Evolutionary conservation across 2,329 filamentous ascomycete genomes (phyloP), one percentile per base, ranked within the genome.

Genomic region (Fusarium sp.): DNA sequence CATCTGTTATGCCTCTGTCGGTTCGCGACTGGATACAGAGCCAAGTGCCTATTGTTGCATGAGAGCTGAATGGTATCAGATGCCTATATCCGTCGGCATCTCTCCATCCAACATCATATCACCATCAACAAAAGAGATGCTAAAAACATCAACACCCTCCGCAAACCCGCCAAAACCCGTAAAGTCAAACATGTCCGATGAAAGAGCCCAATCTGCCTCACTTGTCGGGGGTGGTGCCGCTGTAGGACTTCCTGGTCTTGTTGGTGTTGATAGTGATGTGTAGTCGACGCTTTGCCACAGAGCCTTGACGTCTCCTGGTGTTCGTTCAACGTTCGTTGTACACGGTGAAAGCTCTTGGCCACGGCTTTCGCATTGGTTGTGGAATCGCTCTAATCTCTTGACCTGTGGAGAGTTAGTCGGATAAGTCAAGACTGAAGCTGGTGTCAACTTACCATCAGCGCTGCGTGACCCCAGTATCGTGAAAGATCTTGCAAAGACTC

Each of bases 241-340:
- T 1, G 40, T 59, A 3, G 62, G 62, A 5, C 62, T 65, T 8
- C 52, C 52, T 4, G 62, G 62, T 9, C 62, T 46, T 18, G 62
- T 65, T 9, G 62, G 62, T 3, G 62, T 65, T 12, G 62, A 65
- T 1, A 65, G 6, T 2, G 62, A 65, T 0, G 62, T 65, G 7
- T 65, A 65, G 14, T 65, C 62, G 5, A 65, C 60, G 4, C 62
- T 65, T 15, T 65, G 62, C 62, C 62, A 65, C 2, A 65, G 14
- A 29, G 62, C 62, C 12, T 65, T 65, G 2, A 65, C 60, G 2
- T 65, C 60, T 20, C 45, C 61, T 3, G 62, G 60, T 0, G 52
- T 50, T 5, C 40, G 52, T 15, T 59, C 45, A 4, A 46, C 62
- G 3, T 59, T 59, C 6, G 62, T 38, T 1, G 22, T 59, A 14